A percentile compares a stretch with the other conserved stretches of the same genome.
These are phyloP conservation scores for Primulina tabacum DNA, from an alignment of 257 asterid species.

Conservation along the genomic window DNA sequence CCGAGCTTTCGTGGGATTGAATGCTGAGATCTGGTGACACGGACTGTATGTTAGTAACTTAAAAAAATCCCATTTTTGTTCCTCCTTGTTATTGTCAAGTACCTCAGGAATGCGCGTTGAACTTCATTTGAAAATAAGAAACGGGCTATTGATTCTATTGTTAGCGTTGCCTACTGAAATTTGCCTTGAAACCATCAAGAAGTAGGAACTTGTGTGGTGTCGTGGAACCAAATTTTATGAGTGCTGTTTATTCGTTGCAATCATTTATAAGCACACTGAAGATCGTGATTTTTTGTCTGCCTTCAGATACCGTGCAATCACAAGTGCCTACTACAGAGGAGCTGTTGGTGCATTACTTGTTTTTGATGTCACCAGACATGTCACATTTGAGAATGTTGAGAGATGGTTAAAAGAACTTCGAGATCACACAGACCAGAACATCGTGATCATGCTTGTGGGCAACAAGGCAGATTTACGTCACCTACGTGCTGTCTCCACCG, in stretches of 20 bases:
- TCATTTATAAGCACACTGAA: neutral
- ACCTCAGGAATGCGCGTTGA: neutral
- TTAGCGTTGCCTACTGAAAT: neutral
- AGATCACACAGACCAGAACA: conserved; percentile 64
- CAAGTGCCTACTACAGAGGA: conserved; percentile 73
- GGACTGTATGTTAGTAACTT: neutral
- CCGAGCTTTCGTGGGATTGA: neutral
- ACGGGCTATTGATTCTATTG: neutral
- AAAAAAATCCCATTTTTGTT: neutral
- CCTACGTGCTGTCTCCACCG: conserved; percentile 60
- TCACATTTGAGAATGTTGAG: conserved; percentile 60
- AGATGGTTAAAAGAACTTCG: conserved; percentile 74
- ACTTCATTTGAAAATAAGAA: neutral
- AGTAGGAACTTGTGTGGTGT: neutral
- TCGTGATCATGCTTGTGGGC: conserved; percentile 73
- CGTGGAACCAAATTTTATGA: neutral
- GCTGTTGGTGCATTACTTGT: conserved; percentile 70
- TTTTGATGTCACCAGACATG: conserved; percentile 63
- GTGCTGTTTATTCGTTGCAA: neutral
- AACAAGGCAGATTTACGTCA: conserved; percentile 69
- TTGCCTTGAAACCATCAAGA: neutral
- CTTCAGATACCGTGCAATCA: conserved; percentile 65
- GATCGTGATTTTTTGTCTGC: neutral
- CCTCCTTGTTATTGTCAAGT: neutral
- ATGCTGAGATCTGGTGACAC: neutral